Evolutionary conservation across 768 basidiomycete genomes (phyloP).

Genomic region (Agaricus blazei): DNA sequence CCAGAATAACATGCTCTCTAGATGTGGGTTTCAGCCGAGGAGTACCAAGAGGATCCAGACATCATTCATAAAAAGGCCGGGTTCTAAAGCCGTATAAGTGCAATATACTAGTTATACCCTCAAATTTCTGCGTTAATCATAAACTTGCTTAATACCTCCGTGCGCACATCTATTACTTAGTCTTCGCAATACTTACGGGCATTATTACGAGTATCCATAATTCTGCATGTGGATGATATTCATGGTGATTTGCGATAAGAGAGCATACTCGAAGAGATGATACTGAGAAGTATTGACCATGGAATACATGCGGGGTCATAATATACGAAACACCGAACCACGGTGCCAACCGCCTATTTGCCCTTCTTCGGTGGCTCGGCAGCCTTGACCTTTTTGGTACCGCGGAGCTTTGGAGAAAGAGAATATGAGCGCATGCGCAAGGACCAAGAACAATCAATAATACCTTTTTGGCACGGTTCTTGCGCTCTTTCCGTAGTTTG

Average conservation of each 20-base stretch:
- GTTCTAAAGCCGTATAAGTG: conserved; percentile 40
- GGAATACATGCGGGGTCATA: conserved; percentile 11
- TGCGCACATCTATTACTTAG: conserved; percentile 2
- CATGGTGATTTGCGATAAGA: conserved; percentile 12
- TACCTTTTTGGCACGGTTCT: conserved; percentile 99
- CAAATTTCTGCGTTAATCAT: background rate
- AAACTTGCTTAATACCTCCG: conserved; percentile 9
- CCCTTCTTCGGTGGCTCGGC: conserved; percentile 89
- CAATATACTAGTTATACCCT: background rate
- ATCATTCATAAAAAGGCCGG: conserved; percentile 96
- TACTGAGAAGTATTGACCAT: conserved; percentile 5
- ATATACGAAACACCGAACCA: conserved; percentile 7
- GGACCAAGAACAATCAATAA: conserved; percentile 1
- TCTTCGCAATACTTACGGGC: conserved; percentile 8
- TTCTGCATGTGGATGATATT: conserved; percentile 18
- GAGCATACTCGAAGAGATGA: conserved; percentile 11
- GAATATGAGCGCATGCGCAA: conserved; percentile 8
- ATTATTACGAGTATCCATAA: conserved; percentile 4
- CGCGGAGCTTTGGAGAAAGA: conserved; percentile 65
- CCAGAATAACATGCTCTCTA: conserved; percentile 23
- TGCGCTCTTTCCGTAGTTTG: conserved; percentile 98
- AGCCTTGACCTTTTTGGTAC: conserved; percentile 94
- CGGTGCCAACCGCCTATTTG: conserved; percentile 48
- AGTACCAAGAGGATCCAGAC: conserved; percentile 98
- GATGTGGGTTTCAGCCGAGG: conserved; percentile 99